These are phyloP conservation scores for Penicillium griseofulvum DNA, from an alignment of 2,329 filamentous ascomycete species.

Conservation along the genomic window DNA sequence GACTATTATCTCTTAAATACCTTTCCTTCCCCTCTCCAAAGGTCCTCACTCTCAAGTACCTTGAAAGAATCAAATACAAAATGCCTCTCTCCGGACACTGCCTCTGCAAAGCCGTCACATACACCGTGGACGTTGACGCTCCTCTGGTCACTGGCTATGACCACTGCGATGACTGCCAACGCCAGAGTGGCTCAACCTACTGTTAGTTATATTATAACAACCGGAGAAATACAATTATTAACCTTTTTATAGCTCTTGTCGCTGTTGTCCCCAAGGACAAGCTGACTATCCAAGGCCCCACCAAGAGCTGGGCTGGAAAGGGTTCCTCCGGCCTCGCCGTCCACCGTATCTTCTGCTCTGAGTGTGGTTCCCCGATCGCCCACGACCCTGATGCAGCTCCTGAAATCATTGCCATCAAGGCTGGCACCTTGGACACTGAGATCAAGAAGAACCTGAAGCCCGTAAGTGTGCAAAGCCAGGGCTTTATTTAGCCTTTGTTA, in stretches of 20 bases:
- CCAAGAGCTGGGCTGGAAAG: conserved; percentile 62
- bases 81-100: conserved; percentile 70
- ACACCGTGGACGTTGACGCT: conserved; percentile 53
- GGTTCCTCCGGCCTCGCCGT: conserved; percentile 62
- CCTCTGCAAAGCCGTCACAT: conserved; percentile 70
- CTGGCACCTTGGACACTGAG: conserved; percentile 60
- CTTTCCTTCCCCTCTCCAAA: conserved; percentile 1
- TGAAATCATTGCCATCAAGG: conserved; percentile 68
- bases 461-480: conserved; percentile 18
- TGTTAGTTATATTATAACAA: conserved; percentile 32
- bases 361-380: conserved; percentile 68
- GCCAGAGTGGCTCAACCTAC: conserved; percentile 67
- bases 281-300: conserved; percentile 60
- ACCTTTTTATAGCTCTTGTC: conserved; percentile 54
- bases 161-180: conserved; percentile 72
- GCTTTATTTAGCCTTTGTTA: neutral
- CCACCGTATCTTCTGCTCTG: conserved; percentile 67
- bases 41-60: conserved; percentile 26
- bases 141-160: conserved; percentile 58
- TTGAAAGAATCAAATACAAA: conserved; percentile 31
- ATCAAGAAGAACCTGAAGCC: conserved; percentile 68
- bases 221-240: neutral
- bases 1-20: conserved; percentile 16
- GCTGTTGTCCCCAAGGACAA: conserved; percentile 65
- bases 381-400: conserved; percentile 70